Base-by-base conservation (phyloP, 208 protist genomes). In the Leishmania turanica region DNA sequence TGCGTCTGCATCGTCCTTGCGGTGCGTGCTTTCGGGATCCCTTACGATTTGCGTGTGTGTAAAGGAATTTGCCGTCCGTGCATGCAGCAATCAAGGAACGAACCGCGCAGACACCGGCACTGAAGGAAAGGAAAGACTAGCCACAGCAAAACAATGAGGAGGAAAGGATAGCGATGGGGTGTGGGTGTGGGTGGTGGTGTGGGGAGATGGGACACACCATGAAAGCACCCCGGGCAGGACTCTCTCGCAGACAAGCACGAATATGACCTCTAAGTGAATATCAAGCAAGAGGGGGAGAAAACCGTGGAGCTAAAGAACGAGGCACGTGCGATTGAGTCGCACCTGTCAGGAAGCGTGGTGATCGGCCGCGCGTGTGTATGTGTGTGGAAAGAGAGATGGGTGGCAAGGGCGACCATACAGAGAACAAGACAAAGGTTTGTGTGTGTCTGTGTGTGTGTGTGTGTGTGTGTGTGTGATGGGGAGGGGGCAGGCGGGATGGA, bases 1-100 rank as follows among this genome's bases (percentile, higher is more conserved):
- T 88, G 84, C 31, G 78, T 81, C 58, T 88, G 80, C 78, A 84
- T 88, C 37, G 13, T 56, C 31, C n/a, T 11, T 15, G 71, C n/a
- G 19, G 51, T 76, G 71, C 51, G 47, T 27, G 71, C 47, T 15
- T 37, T 51, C 51, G 31, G 21, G 49, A n/a, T 60, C 15, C 71
- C 17, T 75, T 75, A 53, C 24, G 45, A 42, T 53, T n/a, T 19
- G 34, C 17, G 21, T 53, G 7, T 13, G 68, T 51, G 37, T 47
- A 21, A 77, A 77, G 5, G 24, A 40, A 45, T 42, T 15, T 62
- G 56, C 0, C 45, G 17, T 64, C 56, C 51, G 40, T 53, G 68
- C 8, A 42, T 53, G 42, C 68, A 37, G 37, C 37, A 34, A 53
- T 31, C 42, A 51, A 70, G 34, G 11, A 24, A n/a, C 19, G 24